These are phyloP conservation scores for Sphaerobolus stellatus DNA, from an alignment of 1,284 basidiomycete genomes.

Conservation along the genomic window DNA sequence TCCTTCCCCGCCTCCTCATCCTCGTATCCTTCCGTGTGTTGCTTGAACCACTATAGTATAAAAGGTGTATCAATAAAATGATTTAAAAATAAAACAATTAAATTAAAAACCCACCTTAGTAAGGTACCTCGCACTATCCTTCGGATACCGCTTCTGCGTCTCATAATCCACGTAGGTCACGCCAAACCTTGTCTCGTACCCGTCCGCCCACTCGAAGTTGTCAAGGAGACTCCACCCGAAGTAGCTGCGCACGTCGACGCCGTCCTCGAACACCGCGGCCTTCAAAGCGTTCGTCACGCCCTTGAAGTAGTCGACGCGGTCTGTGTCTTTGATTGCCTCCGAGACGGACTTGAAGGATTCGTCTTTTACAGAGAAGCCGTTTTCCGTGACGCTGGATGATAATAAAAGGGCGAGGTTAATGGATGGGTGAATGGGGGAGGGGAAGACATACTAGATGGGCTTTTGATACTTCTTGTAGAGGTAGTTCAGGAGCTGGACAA, in stretches of 20 bases:
- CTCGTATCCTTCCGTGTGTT: too few relatives aligned
- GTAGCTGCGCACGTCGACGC: constrained; percentile 65
- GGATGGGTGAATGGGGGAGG: not conserved
- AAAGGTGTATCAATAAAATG: too few relatives aligned
- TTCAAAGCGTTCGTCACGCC: constrained; percentile 61
- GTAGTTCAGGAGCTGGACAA: constrained; percentile 61
- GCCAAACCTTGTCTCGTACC: constrained; percentile 62
- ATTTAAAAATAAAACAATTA: too few relatives aligned
- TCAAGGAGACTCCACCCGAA: constrained; percentile 76
- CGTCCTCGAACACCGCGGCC: constrained; percentile 61
- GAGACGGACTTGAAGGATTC: constrained; percentile 55
- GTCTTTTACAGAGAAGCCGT: constrained; percentile 71
- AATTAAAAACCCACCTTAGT: constrained; percentile 37
- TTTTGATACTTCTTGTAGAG: constrained; percentile 64
- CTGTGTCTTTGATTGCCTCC: constrained; percentile 60
- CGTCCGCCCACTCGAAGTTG: constrained; percentile 78
- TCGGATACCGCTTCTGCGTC: constrained; percentile 67
- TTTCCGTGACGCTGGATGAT: constrained; percentile 58
- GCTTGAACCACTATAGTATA: too few relatives aligned
- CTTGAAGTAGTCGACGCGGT: constrained; percentile 67
- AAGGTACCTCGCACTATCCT: constrained; percentile 62
- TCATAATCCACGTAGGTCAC: constrained; percentile 68
- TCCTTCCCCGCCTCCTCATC: too few relatives aligned
- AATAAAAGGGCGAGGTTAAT: not conserved
- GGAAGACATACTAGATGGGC: constrained; percentile 57